Conservation (phyloP, 495 filamentous ascomycete genomes). For the Penicillium psychrofluorescens region DNA sequence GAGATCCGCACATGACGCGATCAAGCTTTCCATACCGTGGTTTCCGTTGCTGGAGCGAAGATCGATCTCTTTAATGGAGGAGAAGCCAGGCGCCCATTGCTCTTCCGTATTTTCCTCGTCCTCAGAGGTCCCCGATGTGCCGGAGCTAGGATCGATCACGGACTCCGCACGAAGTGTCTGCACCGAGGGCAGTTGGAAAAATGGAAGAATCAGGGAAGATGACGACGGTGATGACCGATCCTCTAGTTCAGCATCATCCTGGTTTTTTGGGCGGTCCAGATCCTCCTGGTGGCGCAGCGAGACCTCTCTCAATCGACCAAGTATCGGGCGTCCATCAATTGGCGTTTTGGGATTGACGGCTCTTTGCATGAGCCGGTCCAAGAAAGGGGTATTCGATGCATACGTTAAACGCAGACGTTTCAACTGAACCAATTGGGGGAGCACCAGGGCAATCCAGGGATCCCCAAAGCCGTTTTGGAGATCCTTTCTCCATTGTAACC, state of each 20-base stretch:
- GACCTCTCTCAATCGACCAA: conserved; percentile 14
- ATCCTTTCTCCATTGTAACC: conserved; percentile 16
- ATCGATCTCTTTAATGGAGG: conserved; percentile 19
- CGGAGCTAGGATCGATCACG: conserved; percentile 18
- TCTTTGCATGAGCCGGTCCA: conserved; percentile 17
- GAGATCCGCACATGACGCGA: conserved; percentile 17
- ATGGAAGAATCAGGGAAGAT: conserved; percentile 10
- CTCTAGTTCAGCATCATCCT: background rate
- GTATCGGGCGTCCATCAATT: conserved; percentile 8
- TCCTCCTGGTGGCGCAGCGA: conserved; percentile 13
- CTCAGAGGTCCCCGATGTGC: background rate
- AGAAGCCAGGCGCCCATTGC: background rate
- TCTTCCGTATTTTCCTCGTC: background rate
- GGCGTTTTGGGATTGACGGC: conserved; percentile 13
- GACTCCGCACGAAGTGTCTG: conserved; percentile 18
- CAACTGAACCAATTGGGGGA: conserved; percentile 22
- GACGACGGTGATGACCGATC: background rate
- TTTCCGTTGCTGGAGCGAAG: conserved; percentile 22
- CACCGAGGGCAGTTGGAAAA: conserved; percentile 25
- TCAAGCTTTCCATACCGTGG: conserved; percentile 18
- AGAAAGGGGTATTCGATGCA: conserved; percentile 8
- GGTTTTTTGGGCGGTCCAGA: background rate
- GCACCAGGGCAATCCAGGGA: conserved; percentile 24
- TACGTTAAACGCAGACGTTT: conserved; percentile 17
- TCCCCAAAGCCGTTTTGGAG: conserved; percentile 17